Evolutionary conservation across 306 rosid genomes (phyloP).

Genomic region (Malus fusca): DNA sequence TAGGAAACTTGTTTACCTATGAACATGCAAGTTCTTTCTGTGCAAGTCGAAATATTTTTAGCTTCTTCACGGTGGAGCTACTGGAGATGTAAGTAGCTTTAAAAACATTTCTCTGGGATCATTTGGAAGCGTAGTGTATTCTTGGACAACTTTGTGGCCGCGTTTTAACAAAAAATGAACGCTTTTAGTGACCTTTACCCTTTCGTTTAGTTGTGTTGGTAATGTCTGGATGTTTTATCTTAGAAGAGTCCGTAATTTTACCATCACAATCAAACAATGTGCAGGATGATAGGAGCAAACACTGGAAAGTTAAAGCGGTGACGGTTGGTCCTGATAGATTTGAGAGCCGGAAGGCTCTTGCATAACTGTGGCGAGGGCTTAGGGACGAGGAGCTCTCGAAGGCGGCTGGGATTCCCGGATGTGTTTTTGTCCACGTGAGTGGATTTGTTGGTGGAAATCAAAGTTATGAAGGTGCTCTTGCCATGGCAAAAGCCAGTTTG

Average conservation of each 20-base stretch:
- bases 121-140: too few relatives aligned
- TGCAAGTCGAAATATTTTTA: too few relatives aligned
- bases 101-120: background rate
- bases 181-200: background rate
- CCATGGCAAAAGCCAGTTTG: conserved; percentile 79
- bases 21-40: too few relatives aligned
- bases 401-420: conserved; percentile 51
- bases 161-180: background rate
- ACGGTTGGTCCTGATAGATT: conserved; percentile 65
- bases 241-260: background rate
- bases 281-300: conserved; percentile 81
- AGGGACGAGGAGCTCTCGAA: conserved; percentile 66
- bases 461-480: conserved; percentile 64
- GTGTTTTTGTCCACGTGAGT: conserved; percentile 83
- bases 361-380: conserved; percentile 68
- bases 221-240: background rate
- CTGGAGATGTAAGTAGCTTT: background rate
- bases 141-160: too few relatives aligned
- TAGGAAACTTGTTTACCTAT: too few relatives aligned
- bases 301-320: conserved; percentile 84
- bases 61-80: too few relatives aligned
- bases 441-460: conserved; percentile 85
- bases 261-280: background rate
- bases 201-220: background rate
- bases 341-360: conserved; percentile 74